These are phyloP conservation scores for Sporothrix phasma DNA, from an alignment of 2,329 filamentous ascomycete species.

Conservation along the genomic window DNA sequence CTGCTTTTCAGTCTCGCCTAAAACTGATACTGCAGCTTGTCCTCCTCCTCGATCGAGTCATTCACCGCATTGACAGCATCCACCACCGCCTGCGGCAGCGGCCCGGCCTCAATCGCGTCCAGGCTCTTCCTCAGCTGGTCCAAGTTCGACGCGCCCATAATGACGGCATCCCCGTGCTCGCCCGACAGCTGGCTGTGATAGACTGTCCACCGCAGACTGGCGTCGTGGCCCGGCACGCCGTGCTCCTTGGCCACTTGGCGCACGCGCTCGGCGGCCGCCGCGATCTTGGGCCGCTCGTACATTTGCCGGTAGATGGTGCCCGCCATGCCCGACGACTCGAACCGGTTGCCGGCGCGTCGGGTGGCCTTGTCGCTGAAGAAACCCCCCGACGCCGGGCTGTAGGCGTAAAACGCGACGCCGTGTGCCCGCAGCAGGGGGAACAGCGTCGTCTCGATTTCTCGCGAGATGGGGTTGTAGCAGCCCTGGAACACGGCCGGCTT, in stretches of 20 bases:
- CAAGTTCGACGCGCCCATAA: conserved; percentile 27
- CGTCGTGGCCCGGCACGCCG: conserved; percentile 30
- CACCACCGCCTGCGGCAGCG: conserved; percentile 29
- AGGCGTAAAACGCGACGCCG: conserved; percentile 30
- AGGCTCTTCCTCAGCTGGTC: conserved; percentile 29
- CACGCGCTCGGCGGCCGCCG: conserved; percentile 23
- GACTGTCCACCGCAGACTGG: conserved; percentile 32
- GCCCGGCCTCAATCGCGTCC: conserved; percentile 29
- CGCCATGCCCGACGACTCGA: conserved; percentile 3
- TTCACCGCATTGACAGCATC: conserved; percentile 14
- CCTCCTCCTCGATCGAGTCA: neutral
- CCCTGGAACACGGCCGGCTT: conserved; percentile 32
- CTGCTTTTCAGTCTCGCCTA: neutral
- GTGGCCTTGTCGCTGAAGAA: conserved; percentile 20
- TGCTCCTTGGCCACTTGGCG: conserved; percentile 24
- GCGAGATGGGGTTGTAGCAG: conserved; percentile 30
- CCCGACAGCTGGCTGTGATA: conserved; percentile 28
- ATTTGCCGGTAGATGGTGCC: conserved; percentile 22
- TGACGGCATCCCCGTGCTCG: conserved; percentile 27
- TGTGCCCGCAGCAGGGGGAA: conserved; percentile 29
- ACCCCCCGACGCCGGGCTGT: conserved; percentile 20
- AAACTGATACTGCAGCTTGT: neutral
- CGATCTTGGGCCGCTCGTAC: conserved; percentile 25
- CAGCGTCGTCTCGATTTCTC: conserved; percentile 28
- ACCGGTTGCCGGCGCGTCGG: neutral